Conservation (phyloP, 83 land plant genomes). For the Thuja plicata region DNA sequence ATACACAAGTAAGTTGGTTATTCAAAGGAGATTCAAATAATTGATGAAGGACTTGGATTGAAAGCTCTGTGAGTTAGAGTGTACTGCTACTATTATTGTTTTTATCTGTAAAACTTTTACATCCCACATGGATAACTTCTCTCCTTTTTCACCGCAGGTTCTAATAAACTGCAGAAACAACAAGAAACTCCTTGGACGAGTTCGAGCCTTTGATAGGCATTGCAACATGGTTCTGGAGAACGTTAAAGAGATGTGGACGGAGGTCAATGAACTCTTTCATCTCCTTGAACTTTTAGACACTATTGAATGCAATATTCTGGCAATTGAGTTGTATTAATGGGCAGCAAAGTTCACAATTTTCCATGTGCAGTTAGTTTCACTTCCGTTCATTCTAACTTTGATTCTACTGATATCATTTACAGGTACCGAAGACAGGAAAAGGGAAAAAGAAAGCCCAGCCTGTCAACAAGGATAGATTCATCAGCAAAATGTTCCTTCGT, state of each 20-base stretch:
- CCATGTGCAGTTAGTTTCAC: neutral
- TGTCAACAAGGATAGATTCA: slow-evolving; percentile 87
- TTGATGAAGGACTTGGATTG: neutral
- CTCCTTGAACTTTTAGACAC: neutral
- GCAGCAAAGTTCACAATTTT: neutral
- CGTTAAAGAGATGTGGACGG: slow-evolving; percentile 97
- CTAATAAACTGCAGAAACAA: slow-evolving; percentile 91
- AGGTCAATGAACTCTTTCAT: slow-evolving; percentile 35
- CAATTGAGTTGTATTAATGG: slow-evolving; percentile 13
- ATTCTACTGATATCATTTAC: neutral
- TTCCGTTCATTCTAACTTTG: neutral
- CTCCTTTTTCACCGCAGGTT: slow-evolving; percentile 40
- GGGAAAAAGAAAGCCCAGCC: slow-evolving; percentile 91
- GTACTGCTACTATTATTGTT: neutral
- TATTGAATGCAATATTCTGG: neutral
- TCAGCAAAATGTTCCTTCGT: slow-evolving; percentile 90
- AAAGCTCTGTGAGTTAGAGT: neutral
- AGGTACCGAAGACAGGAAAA: slow-evolving; percentile 94
- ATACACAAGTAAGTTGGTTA: slow-evolving; percentile 71
- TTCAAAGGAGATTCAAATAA: neutral
- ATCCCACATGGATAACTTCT: slow-evolving; percentile 17
- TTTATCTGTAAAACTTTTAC: neutral
- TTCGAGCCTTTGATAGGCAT: slow-evolving; percentile 91
- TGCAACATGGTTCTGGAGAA: slow-evolving; percentile 98
- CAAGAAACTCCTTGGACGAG: slow-evolving; percentile 82